These are phyloP conservation scores for Lactarius sanguifluus DNA, from an alignment of 768 basidiomycete genomes.

Conservation along the genomic window DNA sequence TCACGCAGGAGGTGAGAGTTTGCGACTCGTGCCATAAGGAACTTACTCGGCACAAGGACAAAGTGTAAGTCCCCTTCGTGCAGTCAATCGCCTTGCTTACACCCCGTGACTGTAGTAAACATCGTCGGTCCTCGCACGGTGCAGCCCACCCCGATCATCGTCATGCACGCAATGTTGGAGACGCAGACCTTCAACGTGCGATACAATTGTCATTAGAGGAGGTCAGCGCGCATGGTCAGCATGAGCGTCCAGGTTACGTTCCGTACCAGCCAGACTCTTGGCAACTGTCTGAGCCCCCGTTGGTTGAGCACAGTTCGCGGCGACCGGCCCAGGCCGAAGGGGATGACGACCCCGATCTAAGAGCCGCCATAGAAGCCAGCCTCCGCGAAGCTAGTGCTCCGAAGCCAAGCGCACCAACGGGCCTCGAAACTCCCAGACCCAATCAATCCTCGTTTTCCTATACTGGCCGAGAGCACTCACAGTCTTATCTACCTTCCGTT, in stretches of 20 bases:
- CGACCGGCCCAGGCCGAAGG: constrained; percentile 46
- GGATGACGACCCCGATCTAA: constrained; percentile 90
- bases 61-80: constrained; percentile 42
- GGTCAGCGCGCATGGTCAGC: constrained; percentile 47
- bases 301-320: constrained; percentile 42
- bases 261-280: constrained; percentile 60
- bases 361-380: constrained; percentile 93
- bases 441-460: constrained; percentile 44
- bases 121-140: constrained; percentile 55
- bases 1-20: constrained; percentile 88
- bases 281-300: constrained; percentile 68
- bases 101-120: constrained; percentile 36
- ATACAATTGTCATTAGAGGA: constrained; percentile 91
- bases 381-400: constrained; percentile 81
- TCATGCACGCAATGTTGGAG: constrained; percentile 61
- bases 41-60: constrained; percentile 62
- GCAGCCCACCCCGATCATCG: constrained; percentile 54
- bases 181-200: constrained; percentile 90
- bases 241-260: constrained; percentile 61
- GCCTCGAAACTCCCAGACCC: constrained; percentile 49
- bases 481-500: constrained; percentile 46
- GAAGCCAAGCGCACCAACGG: constrained; percentile 73
- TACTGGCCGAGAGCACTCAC: constrained; percentile 42
- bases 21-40: constrained; percentile 91
- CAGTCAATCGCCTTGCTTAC: constrained; percentile 30